These are phyloP conservation scores for Aspergillus conjunctus DNA, from an alignment of 495 filamentous ascomycete genomes.

Conservation along the genomic window DNA sequence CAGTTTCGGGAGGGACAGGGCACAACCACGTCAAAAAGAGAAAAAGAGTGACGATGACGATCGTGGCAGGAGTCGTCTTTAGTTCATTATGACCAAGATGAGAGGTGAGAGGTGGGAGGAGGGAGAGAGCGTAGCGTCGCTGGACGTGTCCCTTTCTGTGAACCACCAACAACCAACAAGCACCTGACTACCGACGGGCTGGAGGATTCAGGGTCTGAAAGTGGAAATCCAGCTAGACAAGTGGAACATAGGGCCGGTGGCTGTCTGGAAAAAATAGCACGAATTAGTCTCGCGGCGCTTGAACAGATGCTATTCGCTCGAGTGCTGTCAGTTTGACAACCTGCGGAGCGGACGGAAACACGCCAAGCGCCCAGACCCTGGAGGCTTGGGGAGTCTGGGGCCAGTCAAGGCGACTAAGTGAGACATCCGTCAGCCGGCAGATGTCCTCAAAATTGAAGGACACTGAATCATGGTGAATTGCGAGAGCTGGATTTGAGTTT, in stretches of 20 bases:
- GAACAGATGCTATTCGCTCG: background rate
- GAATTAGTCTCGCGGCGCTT: background rate
- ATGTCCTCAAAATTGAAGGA: background rate
- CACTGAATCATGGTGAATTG: background rate
- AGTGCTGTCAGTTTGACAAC: too few relatives aligned
- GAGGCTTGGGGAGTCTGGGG: background rate
- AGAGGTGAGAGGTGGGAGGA: background rate
- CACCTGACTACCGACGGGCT: too few relatives aligned
- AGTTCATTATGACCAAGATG: background rate
- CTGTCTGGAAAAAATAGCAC: background rate
- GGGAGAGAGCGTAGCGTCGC: too few relatives aligned
- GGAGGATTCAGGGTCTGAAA: constrained; percentile 1
- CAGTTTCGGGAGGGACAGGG: background rate
- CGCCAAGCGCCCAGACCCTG: background rate
- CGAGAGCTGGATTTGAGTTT: background rate
- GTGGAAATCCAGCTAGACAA: background rate
- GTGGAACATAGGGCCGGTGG: background rate
- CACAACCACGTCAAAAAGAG: constrained; percentile 5
- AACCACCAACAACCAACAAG: background rate
- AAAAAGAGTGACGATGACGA: background rate
- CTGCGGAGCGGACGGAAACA: background rate
- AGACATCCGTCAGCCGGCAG: background rate
- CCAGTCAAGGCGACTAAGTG: background rate
- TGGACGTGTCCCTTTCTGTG: background rate
- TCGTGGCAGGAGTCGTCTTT: background rate